Base-by-base conservation (phyloP, 2,329 filamentous ascomycete species). In the Aspergillus pseudonomiae region DNA sequence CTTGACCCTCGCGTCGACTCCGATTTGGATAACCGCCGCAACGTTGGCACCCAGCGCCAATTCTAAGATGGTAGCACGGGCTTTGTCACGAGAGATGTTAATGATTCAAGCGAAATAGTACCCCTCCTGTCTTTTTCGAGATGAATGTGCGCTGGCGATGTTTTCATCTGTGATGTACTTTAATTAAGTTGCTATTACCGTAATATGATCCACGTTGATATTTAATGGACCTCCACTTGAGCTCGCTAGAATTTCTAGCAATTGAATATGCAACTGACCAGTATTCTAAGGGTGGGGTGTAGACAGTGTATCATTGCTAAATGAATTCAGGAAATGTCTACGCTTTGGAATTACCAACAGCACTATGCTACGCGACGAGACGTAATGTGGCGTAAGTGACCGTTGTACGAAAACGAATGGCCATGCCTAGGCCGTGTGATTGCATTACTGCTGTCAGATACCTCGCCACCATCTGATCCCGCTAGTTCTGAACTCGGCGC, bases 1-100 rank as follows among this genome's bases (percentile, higher is more conserved):
- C 72, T 75, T 4, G 85, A 88, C 68, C 85, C 85, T 24, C 79
- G 84, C 30, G 76, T 87, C 52, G 84, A 87, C 71, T 83, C 80
- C 48, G 83, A 86, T 68, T 34, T 67, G 32, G 66, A 67, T 34
- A 61, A 67, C 61, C 34, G 65, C 11, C 36, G 19, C 12, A 54
- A 41, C 9, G 4, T 59, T 9, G 50, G 50, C 3, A 56, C 59
- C 19, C 62, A 66, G 56, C 62, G 58, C 28, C 24, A 24, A 6
- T n/a, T 52, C 28, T 52, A 52, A 32, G 9, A 21, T n/a, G 11
- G 48, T 32, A 1, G 19, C 12, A 50, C 9, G 6, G 14, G 6
- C 3, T 30, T 32, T n/a, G 19, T 32, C 3, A 52, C 28, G 24
- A 50, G 14, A 34, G 28, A 52, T 21, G 19, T 52, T 52, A 34